Evolutionary conservation across 257 asterid genomes (phyloP).

Genomic region (Fraxinus anomala): DNA sequence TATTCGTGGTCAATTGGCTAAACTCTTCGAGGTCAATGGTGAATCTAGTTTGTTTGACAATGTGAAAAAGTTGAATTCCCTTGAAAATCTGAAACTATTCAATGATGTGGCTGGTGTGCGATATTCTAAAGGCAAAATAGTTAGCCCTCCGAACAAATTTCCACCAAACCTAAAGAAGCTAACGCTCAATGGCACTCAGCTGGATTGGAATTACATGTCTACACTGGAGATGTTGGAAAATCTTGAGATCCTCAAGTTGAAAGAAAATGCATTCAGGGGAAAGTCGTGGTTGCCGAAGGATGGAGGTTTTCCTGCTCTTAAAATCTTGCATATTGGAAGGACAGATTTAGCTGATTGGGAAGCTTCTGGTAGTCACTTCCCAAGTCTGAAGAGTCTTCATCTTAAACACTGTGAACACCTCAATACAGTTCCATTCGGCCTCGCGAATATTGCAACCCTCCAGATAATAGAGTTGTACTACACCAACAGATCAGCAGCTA

Average conservation of each 20-base stretch:
- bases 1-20: constrained; percentile 37
- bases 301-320: constrained; percentile 25
- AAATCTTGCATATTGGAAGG: constrained; percentile 23
- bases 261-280: constrained; percentile 36
- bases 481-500: constrained; percentile 15
- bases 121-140: constrained; percentile 19
- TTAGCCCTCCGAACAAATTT: constrained; percentile 36
- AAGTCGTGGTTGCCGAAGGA: constrained; percentile 25
- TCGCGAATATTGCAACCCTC: constrained; percentile 21
- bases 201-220: constrained; percentile 37
- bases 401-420: constrained; percentile 27
- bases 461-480: constrained; percentile 24
- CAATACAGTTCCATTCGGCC: constrained; percentile 17
- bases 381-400: constrained; percentile 13
- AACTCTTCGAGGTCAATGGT: constrained; percentile 28
- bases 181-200: constrained; percentile 32
- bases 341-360: constrained; percentile 23
- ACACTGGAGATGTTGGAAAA: constrained; percentile 6
- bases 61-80: constrained; percentile 30
- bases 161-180: constrained; percentile 35
- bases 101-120: constrained; percentile 31
- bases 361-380: constrained; percentile 25
- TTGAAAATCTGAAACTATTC: constrained; percentile 46
- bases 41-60: constrained; percentile 34
- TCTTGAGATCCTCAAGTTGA: constrained; percentile 31